These are phyloP conservation scores for Trichocomaceae sp. DNA, from an alignment of 2,329 filamentous ascomycete genomes.

Conservation along the genomic window DNA sequence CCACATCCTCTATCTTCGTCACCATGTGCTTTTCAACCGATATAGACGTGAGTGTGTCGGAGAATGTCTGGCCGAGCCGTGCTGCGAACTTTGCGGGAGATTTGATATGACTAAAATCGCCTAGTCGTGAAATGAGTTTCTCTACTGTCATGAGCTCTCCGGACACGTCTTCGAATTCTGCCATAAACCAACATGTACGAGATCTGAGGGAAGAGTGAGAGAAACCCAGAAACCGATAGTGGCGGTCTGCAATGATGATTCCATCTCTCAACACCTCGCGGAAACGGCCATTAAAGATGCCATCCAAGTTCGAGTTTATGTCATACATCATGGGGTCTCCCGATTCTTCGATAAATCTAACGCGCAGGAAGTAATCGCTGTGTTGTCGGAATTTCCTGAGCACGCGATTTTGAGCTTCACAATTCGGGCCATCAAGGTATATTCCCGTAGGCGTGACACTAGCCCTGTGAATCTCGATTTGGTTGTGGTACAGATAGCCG, in stretches of 20 bases:
- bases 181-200: conserved; percentile 59
- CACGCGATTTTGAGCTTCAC: conserved; percentile 27
- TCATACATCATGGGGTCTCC: conserved; percentile 21
- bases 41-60: conserved; percentile 64
- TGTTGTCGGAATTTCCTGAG: conserved; percentile 21
- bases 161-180: conserved; percentile 38
- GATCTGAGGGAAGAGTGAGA: conserved; percentile 70
- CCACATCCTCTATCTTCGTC: conserved; percentile 21
- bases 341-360: conserved; percentile 23
- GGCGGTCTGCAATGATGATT: conserved; percentile 57
- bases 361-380: conserved; percentile 22
- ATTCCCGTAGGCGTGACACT: conserved; percentile 54
- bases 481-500: conserved; percentile 21
- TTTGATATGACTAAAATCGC: conserved; percentile 47
- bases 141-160: conserved; percentile 28
- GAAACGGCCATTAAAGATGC: conserved; percentile 46
- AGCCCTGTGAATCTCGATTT: conserved; percentile 50
- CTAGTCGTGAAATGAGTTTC: conserved; percentile 41
- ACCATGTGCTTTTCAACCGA: conserved; percentile 32
- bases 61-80: conserved; percentile 61
- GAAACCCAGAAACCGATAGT: conserved; percentile 66
- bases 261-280: conserved; percentile 51
- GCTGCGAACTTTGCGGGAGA: conserved; percentile 54
- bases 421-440: conserved; percentile 53
- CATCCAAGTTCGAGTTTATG: conserved; percentile 15